These are phyloP conservation scores for Prorocentrum cordatum DNA, from an alignment of 169 alveolate genomes.

Conservation along the genomic window DNA sequence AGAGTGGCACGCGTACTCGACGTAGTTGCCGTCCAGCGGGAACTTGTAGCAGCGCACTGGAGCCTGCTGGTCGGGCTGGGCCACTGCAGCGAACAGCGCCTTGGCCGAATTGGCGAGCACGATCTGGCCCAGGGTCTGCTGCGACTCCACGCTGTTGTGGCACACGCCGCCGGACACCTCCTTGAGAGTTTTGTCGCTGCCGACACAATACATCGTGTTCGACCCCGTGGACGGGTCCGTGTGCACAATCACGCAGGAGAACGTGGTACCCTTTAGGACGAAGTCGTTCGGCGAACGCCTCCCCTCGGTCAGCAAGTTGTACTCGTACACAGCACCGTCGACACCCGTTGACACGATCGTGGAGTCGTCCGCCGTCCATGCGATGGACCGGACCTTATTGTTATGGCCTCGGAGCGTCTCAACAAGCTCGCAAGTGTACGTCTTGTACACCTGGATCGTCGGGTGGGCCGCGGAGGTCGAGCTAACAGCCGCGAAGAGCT, in stretches of 20 bases:
- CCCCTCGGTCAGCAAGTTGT: conserved; percentile 33
- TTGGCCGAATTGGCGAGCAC: background rate
- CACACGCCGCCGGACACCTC: conserved; percentile 20
- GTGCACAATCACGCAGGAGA: conserved; percentile 41
- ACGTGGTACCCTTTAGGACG: conserved; percentile 7
- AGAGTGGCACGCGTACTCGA: conserved; percentile 28
- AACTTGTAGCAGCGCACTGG: conserved; percentile 72
- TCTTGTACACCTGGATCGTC: conserved; percentile 77
- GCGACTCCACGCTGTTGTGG: background rate
- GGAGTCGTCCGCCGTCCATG: conserved; percentile 86
- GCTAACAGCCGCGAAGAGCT: conserved; percentile 85
- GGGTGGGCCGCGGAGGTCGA: conserved; percentile 53
- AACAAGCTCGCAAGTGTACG: conserved; percentile 84
- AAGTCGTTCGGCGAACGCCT: too few species aligned
- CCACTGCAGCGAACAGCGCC: conserved; percentile 41
- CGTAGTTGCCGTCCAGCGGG: conserved; percentile 75
- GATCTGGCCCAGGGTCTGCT: conserved; percentile 37
- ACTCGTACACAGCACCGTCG: conserved; percentile 84
- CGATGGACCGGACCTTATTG: conserved; percentile 75
- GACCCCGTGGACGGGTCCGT: conserved; percentile 7
- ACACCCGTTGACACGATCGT: conserved; percentile 83
- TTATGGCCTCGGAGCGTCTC: conserved; percentile 76
- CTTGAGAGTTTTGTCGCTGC: conserved; percentile 20
- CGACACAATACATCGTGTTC: conserved; percentile 22
- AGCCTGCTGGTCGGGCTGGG: conserved; percentile 57